Conservation (phyloP, 371 early-diverging fungal species). For the Thermomucor indicae-seudaticae region DNA sequence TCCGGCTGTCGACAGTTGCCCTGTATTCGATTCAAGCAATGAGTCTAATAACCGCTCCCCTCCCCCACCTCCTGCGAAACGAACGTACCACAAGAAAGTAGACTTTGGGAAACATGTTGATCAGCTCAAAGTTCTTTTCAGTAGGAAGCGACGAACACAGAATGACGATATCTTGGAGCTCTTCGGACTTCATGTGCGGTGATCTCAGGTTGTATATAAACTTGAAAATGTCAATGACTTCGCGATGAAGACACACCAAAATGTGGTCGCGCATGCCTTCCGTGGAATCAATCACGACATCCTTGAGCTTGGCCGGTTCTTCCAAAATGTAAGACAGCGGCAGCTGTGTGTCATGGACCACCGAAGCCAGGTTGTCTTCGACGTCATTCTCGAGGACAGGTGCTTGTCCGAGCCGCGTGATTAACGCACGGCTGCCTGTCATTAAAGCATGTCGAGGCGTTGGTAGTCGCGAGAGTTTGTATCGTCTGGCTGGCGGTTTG, state of each 20-base stretch:
- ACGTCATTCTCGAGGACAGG: slow-evolving; percentile 5
- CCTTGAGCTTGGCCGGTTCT: slow-evolving; percentile 22
- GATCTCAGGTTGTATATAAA: slow-evolving; percentile 43
- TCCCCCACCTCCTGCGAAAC: neutral
- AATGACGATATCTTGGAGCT: slow-evolving; percentile 52
- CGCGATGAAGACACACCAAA: slow-evolving; percentile 43
- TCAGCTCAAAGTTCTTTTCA: slow-evolving; percentile 35
- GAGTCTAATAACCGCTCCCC: neutral
- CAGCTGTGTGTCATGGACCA: slow-evolving; percentile 24
- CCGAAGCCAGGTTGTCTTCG: neutral
- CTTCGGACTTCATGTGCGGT: slow-evolving; percentile 30
- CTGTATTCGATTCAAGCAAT: slow-evolving; percentile 8
- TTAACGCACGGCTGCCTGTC: slow-evolving; percentile 26
- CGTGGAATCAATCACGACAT: slow-evolving; percentile 26
- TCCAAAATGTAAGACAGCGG: slow-evolving; percentile 49
- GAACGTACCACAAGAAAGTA: slow-evolving; percentile 50
- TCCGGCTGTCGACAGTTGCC: slow-evolving; percentile 57
- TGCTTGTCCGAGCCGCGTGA: slow-evolving; percentile 25
- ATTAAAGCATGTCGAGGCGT: slow-evolving; percentile 24
- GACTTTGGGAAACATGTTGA: slow-evolving; percentile 51
- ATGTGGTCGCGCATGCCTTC: slow-evolving; percentile 36
- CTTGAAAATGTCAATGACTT: slow-evolving; percentile 41
- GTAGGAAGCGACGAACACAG: slow-evolving; percentile 41
- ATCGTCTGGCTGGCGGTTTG: slow-evolving; percentile 2
- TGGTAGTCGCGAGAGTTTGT: slow-evolving; percentile 12